Evolutionary conservation across 2,329 filamentous ascomycete species (phyloP), one percentile per base, ranked within the genome.

Genomic region (Xylaria sp.): DNA sequence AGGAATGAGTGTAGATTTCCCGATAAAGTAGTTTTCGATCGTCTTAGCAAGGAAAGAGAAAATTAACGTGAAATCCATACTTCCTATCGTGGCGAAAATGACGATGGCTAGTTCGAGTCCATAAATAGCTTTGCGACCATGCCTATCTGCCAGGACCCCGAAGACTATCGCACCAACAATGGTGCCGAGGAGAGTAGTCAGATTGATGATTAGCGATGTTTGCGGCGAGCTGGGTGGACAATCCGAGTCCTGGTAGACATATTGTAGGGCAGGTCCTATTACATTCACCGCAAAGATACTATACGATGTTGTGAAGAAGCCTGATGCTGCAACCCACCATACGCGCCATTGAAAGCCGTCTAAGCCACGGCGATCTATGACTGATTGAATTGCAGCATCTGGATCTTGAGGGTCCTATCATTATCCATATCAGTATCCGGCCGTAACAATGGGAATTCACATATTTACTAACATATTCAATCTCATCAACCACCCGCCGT

Each of bases 81-180:
- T 73, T 9, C 86, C 86, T 69, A 88, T 85, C n/a, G 86, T 88
- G 18, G 85, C 87, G 9, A 87, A 82, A 60, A 88, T 86, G 56
- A 88, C 86, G 12, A 88, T 84, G 18, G 87, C 80, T 15, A 88
- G 79, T 75, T 88, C 86, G 62, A 88, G 84, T n/a, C 86, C 86
- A 66, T 88, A 88, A 2, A 88, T 80, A 4, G 84, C 82, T 13
- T 86, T 87, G 23, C 86, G 82, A n/a, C 86, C 86, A 75, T 84
- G 86, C 65, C 82, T 83, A 71, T 88, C 86, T 46, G 86, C 86
- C 6, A 88, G 81, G 66, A 84, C 85, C 51, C 86, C 86, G 70
- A 88, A 88, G 25, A 84, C 73, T 28, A 87, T 75, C 72, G 87
- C 86, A 37, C 86, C 86, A 20, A 84, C 76, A 39, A 87, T 83